Evolutionary conservation across 441 rosid species (phyloP), one percentile per base, ranked within the genome.

Genomic region (Mallotus japonicus): DNA sequence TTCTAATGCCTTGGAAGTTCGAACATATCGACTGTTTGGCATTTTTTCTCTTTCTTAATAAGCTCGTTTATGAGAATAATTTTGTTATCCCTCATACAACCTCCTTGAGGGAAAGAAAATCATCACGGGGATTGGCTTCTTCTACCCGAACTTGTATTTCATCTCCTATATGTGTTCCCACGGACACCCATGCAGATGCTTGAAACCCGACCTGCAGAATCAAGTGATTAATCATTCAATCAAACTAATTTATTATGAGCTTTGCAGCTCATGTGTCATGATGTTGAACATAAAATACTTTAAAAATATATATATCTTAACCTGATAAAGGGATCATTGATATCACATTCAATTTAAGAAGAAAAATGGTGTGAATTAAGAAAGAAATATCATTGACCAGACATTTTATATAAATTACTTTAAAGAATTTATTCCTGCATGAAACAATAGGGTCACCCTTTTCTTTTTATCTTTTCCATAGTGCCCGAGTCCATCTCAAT

Each of bases 61-160:
- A n/a, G 3, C 65, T 8, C 12, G 24, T 42, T 58, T 56, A 15
- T n/a, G 57, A 56, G 15, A 67, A 50, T 54, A 50, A 55, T 57
- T 37, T 47, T 51, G 67, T 20, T 61, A 56, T 61, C 77, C 77
- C 62, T 72, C 75, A 57, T 40, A 73, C 42, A 73, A 83, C 87
- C 84, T 90, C 94, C 87, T 85, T 87, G 51, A 95, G 84, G 66
- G 77, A 79, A 75, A 95, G 82, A 75, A 83, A 62, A 68, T 92
- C 97, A 46, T 90, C 88, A 1, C 95, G 95, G 0, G 99, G 92
- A 84, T 86, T 88, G 67, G 98, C 94, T 81, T 89, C 95, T 85
- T 88, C 95, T 60, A 95, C 96, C 80, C 73, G 71, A 78, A 95
- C 95, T 62, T 86, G 75, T 32, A 91, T 74, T 79, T 95, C 97